A percentile compares a stretch with the other conserved stretches of the same genome.
phyloP scores from a whole-genome alignment of 2,329 filamentous ascomycete species.

The Whalleya microplaca region DNA sequence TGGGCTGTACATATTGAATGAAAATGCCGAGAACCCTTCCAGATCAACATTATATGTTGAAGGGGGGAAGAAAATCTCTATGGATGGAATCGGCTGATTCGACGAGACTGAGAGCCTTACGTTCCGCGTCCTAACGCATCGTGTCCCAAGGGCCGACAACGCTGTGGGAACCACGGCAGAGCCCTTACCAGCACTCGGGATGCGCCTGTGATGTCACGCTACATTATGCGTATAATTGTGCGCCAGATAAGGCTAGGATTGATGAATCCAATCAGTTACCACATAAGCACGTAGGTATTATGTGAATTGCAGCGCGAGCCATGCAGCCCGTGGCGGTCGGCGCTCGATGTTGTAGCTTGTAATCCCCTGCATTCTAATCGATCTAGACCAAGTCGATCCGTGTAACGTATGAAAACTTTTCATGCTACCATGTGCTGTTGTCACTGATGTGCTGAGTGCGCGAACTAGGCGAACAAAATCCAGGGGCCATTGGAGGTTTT shows the following conservation, averaged over 20 bases:
- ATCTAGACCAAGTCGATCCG: background rate
- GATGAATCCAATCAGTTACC: no score
- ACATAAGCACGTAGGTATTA: no score
- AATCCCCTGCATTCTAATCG: background rate
- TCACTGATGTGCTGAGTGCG: background rate
- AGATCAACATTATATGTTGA: no score
- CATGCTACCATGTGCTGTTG: background rate
- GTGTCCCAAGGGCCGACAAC: background rate
- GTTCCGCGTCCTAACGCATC: background rate
- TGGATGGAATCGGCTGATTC: background rate
- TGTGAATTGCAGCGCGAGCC: no score
- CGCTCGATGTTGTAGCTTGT: background rate
- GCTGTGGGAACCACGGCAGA: background rate
- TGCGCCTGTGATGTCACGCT: background rate
- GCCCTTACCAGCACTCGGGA: background rate
- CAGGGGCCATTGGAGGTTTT: background rate
- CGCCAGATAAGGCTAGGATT: background rate
- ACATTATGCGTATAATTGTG: background rate
- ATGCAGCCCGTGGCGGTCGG: background rate
- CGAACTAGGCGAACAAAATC: background rate
- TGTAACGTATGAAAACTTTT: no score
- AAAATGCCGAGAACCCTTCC: no score
- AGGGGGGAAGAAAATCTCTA: no score
- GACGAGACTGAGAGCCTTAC: background rate
- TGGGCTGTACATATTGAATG: slow-evolving; percentile 15